Percentiles rank a stretch among this genome's conserved stretches.
These are phyloP conservation scores for Marchantia paleacea DNA, from an alignment of 225 moss, liverwort and hornwort species.

Conservation along the genomic window DNA sequence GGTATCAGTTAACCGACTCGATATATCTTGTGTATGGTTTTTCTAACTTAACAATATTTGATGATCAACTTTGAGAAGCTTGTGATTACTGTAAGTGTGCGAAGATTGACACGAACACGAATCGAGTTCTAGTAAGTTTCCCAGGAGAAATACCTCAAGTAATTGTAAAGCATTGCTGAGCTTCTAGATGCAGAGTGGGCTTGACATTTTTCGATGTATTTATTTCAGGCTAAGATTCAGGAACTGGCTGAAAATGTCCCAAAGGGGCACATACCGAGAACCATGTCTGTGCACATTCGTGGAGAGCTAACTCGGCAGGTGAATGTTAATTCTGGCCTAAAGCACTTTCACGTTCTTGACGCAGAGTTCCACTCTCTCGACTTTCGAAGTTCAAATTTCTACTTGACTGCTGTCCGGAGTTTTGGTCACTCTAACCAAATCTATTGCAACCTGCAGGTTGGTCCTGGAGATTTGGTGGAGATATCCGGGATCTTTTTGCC, in stretches of 20 bases:
- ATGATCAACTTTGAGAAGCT: too few species aligned
- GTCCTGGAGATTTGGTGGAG: slow-evolving; percentile 93
- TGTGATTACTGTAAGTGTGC: too few species aligned
- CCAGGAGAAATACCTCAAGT: too few species aligned
- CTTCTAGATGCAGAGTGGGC: neutral
- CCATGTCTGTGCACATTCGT: slow-evolving; percentile 87
- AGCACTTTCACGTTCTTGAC: neutral
- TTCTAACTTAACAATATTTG: neutral
- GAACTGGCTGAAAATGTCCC: slow-evolving; percentile 96
- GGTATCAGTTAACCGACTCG: slow-evolving; percentile 34
- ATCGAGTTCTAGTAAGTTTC: neutral
- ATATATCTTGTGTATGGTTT: neutral
- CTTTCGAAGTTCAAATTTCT: neutral
- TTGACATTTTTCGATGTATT: neutral
- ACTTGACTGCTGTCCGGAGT: neutral
- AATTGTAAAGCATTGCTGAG: neutral
- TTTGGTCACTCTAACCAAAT: neutral
- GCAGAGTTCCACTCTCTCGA: neutral
- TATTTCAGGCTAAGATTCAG: slow-evolving; percentile 83
- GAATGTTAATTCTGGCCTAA: neutral
- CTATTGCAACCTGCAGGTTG: slow-evolving; percentile 44
- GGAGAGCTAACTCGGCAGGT: slow-evolving; percentile 88
- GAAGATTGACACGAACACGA: neutral
- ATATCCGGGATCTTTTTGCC: slow-evolving; percentile 93
- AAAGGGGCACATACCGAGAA: slow-evolving; percentile 91